Evolutionary conservation across 306 rosid species (phyloP).

Genomic region (Cicer judaicum): DNA sequence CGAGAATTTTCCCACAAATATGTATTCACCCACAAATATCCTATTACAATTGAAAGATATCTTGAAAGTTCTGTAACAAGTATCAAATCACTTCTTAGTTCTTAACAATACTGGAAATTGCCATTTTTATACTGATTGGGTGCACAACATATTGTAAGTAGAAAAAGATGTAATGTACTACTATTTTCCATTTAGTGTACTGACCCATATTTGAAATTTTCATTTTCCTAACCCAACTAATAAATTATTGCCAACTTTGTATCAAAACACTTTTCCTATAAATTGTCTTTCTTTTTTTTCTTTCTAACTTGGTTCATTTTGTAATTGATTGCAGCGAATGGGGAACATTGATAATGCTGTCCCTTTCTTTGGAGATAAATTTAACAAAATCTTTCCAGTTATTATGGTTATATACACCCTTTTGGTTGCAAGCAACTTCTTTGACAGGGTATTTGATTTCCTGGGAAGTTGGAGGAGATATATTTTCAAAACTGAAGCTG

Average conservation of each 20-base stretch:
- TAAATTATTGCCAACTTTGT: conserved; percentile 15
- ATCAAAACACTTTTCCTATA: not conserved
- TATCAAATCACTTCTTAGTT: conserved; percentile 11
- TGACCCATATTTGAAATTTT: conserved; percentile 6
- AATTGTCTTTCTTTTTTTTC: conserved; percentile 32
- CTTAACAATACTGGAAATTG: not conserved
- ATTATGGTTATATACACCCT: conserved; percentile 95
- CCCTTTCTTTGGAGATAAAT: conserved; percentile 85
- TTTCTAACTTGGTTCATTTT: conserved; percentile 43
- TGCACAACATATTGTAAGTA: conserved; percentile 8
- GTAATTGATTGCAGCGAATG: conserved; percentile 78
- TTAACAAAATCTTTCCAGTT: conserved; percentile 91
- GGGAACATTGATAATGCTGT: conserved; percentile 84
- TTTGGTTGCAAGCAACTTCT: conserved; percentile 92
- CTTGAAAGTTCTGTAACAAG: conserved; percentile 5
- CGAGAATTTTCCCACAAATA: no score
- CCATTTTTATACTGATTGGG: conserved; percentile 11
- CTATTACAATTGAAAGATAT: not conserved
- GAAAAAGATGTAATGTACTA: conserved; percentile 8
- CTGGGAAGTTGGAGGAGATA: conserved; percentile 93
- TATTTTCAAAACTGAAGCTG: conserved; percentile 80
- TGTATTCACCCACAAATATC: not conserved
- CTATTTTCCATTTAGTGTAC: conserved; percentile 28
- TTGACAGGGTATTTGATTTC: conserved; percentile 74
- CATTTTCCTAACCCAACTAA: conserved; percentile 24